Base-by-base conservation (phyloP, 768 basidiomycete genomes). In the Tricholoma flavovirens region DNA sequence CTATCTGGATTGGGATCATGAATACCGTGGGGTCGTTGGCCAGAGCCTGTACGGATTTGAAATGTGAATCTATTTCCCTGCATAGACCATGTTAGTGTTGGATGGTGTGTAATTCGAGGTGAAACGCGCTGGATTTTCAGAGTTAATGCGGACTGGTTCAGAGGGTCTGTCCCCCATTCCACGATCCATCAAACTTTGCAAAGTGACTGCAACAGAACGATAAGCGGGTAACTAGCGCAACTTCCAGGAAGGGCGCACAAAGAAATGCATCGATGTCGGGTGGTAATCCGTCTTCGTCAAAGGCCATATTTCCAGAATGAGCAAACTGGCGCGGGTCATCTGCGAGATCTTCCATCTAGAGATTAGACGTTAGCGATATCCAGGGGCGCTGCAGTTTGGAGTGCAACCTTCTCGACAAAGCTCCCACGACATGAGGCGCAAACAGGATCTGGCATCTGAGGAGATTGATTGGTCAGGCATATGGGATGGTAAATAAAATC, bases 341-440 rank as follows among this genome's bases (percentile, higher is more conserved):
- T 50, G 71, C 64, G 21, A 83, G 74, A 67, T 88, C 80, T 67
- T 92, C 90, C 66, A 92, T 83, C 90, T 92, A 67, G 19, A 43
- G 50, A 52, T 24, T 45, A 14, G 48, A 38, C 11, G 38, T 54
- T 50, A 55, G 38, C 35, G 19, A 51, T 19, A 64, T 59, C 58
- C 59, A 53, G 52, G 58, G 26, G 38, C 21, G 33, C 52, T 19
- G 21, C 40, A 30, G 42, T 19, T 49, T 40, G n/a, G 19, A 38
- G 17, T 59, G 71, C 42, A 46, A 85, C 92, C 77, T 80, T 87
- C 70, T 94, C 92, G 2, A 95, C 87, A 63, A 96, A 96, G 17
- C 83, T 78, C 5, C 91, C 79, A 60, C 81, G 77, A 71, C 93
- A 96, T 21, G 85, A 87, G 49, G 91, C 83, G 68, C 93, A 96